Evolutionary conservation across 164 flowering plant species (phyloP).

Genomic region (Kingdonia uniflora): DNA sequence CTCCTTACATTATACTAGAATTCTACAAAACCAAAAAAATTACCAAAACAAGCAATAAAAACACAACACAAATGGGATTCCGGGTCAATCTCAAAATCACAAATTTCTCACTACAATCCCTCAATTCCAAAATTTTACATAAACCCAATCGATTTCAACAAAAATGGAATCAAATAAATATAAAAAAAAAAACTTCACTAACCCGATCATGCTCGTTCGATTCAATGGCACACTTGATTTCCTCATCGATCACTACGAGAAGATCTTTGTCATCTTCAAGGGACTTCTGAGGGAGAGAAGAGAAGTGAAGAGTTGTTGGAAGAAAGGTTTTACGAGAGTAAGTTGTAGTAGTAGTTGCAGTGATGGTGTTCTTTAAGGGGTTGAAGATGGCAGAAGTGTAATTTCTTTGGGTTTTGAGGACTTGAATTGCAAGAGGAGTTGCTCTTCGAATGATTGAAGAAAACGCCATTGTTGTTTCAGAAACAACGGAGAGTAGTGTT

Average conservation of each 20-base stretch:
- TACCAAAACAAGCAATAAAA: no score
- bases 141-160: no score
- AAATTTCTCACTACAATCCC: no score
- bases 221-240: conserved; percentile 47
- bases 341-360: no score
- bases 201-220: conserved; percentile 42
- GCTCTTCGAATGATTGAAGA: conserved; percentile 40
- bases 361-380: conserved; percentile 19
- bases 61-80: no score
- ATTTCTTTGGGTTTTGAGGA: conserved; percentile 19
- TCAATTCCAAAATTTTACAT: no score
- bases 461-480: conserved; percentile 34
- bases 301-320: conserved; percentile 12
- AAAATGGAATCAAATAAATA: no score
- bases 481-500: not conserved
- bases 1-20: no score
- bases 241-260: conserved; percentile 41
- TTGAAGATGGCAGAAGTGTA: conserved; percentile 21
- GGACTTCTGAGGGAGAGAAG: conserved; percentile 19
- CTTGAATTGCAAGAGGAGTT: conserved; percentile 31
- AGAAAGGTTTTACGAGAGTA: no score
- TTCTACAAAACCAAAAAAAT: no score
- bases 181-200: no score
- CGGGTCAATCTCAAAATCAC: no score
- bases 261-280: conserved; percentile 38